Evolutionary conservation across 1,139 yeast species (phyloP), one percentile per base, ranked within the genome.

Genomic region (Pichia sp.): DNA sequence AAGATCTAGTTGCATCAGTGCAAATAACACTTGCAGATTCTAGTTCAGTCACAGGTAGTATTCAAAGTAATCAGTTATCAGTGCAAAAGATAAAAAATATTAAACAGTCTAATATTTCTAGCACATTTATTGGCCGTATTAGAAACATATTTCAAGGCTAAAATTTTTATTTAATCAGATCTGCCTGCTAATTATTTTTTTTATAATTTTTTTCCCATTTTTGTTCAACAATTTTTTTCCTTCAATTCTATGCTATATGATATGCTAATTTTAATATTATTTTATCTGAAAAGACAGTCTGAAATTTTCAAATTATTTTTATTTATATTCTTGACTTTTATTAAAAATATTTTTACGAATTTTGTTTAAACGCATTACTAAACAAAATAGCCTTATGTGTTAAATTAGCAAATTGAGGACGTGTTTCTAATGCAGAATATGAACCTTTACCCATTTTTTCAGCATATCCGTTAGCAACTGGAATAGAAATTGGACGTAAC

Each of bases 331-430:
- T n/a, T n/a, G n/a, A n/a, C n/a, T n/a, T n/a, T n/a, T n/a, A n/a
- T n/a, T n/a, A n/a, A n/a, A n/a, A n/a, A n/a, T n/a, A n/a, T n/a
- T n/a, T n/a, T n/a, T n/a, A n/a, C n/a, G n/a, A n/a, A n/a, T n/a
- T n/a, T n/a, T n/a, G n/a, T n/a, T n/a, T 24, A 24, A 11, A 6
- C 4, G 23, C 20, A 4, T 33, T 25, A 4, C n/a, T 12, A 10
- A 33, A 33, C 4, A 33, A 8, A 7, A 33, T n/a, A 22, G 36
- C 36, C 5, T 25, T 24, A 12, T 24, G 23, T 2, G 49, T 52
- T 7, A 78, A 61, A 56, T 78, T 74, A 30, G 78, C 59, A 48
- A 72, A 78, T 11, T 66, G 70, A 6, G 70, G 60, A 46, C 78
- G 63, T 38, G 69, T 65, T 31, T 72, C 72, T 40, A 70, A 63